Evolutionary conservation across 768 basidiomycete genomes (phyloP).

Genomic region (Leccinum longicurvipes): DNA sequence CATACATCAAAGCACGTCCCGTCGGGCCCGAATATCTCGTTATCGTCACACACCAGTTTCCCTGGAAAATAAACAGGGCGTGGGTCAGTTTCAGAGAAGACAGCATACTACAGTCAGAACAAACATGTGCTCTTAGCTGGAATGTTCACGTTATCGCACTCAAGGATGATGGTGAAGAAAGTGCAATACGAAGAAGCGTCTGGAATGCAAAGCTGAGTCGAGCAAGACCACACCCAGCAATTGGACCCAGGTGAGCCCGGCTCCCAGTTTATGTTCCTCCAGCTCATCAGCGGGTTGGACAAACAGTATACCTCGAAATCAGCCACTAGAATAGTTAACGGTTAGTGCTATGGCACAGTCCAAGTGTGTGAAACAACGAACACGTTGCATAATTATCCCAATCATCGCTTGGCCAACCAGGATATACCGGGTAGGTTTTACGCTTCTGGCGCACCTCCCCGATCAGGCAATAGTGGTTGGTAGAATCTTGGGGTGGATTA

Average conservation of each 20-base stretch:
- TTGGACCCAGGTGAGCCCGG: not conserved
- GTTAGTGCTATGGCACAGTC: not conserved
- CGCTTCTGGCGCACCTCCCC: conserved; percentile 10
- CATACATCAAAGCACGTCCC: conserved; percentile 5
- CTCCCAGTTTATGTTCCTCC: not conserved
- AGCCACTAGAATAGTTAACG: not conserved
- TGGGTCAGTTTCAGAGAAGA: not conserved
- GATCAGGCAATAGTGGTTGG: conserved; percentile 1
- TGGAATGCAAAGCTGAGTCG: conserved; percentile 3
- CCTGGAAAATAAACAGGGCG: not conserved
- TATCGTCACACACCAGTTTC: conserved; percentile 2
- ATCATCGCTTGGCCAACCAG: conserved; percentile 2
- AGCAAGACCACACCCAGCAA: not conserved
- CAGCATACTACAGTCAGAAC: not conserved
- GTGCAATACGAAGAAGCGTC: not conserved
- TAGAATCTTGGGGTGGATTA: not conserved
- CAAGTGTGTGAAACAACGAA: not conserved
- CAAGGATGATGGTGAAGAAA: conserved; percentile 10
- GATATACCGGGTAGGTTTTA: not conserved
- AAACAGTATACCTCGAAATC: not conserved
- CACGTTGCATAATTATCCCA: not conserved
- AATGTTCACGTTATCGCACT: conserved; percentile 2
- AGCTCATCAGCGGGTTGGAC: not conserved
- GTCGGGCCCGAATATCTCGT: conserved; percentile 3
- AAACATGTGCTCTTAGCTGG: conserved; percentile 3